Base-by-base conservation (phyloP, 2,329 filamentous ascomycete genomes). In the Penicillium corylophilum region DNA sequence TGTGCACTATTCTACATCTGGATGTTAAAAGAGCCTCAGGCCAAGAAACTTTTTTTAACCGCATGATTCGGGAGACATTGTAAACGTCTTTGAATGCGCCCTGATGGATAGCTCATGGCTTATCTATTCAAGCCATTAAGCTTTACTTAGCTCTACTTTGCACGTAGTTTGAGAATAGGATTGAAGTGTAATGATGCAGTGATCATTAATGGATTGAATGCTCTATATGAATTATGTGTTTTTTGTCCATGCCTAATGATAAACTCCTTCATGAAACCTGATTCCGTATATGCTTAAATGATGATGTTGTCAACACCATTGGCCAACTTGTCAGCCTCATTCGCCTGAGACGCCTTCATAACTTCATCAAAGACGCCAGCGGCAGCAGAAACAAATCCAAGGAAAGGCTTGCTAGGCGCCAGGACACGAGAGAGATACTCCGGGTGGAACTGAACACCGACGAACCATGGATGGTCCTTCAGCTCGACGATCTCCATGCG, bases 371-470 rank as follows among this genome's bases (percentile, higher is more conserved):
- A 38, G 64, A 85, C 80, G 10, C 87, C 87, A 2, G 86, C 82
- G 45, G 83, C 84, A 1, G 91, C 89, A 16, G 91, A 90, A 40
- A 96, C 82, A 68, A 96, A 91, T 45, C 91, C 91, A 20, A 95
- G 79, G 73, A 89, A 94, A 1, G 89, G 86, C 67, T 84, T 83
- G 65, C 82, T 86, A 0, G 89, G 89, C 45, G 82, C 77, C 54
- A 95, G 74, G 2, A 94, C 90, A 45, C 87, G 81, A 60, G 82
- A 86, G 43, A 89, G 77, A 69, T 92, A 95, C 72, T 96, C 91
- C 1, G 91, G 90, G 70, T 96, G 91, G 71, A 87, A 93, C 72
- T 96, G 91, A 7, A 93, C 87, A 55, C 87, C 86, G 16, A 95
- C 89, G 62, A 86, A 95, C 79, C 83, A 95, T 0, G 87, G 88